Evolutionary conservation across 352 stramenopile genomes (phyloP).

Genomic region (Phytophthora sp.): DNA sequence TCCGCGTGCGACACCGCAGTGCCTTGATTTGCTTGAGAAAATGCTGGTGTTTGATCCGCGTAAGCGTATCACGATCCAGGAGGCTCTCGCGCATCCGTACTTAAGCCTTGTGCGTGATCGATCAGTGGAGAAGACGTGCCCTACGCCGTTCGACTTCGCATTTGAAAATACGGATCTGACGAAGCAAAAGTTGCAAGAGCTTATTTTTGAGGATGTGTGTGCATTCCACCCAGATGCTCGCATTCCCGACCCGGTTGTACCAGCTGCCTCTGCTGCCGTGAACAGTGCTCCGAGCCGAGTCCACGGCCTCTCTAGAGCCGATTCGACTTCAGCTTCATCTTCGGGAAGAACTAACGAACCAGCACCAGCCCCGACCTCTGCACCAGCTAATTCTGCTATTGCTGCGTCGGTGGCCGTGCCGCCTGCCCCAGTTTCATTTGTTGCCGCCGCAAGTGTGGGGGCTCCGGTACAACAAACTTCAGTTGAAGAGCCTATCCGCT

Average conservation of each 20-base stretch:
- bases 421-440: slow-evolving; percentile 31
- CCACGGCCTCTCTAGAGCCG: slow-evolving; percentile 22
- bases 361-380: slow-evolving; percentile 17
- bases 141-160: slow-evolving; percentile 84
- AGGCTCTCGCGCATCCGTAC: slow-evolving; percentile 83
- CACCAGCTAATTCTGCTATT: slow-evolving; percentile 20
- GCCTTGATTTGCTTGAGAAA: slow-evolving; percentile 91
- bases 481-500: slow-evolving; percentile 21
- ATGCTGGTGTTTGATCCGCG: slow-evolving; percentile 95
- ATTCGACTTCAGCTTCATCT: slow-evolving; percentile 25
- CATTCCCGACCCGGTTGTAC: slow-evolving; percentile 46
- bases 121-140: slow-evolving; percentile 76
- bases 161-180: slow-evolving; percentile 91
- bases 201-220: slow-evolving; percentile 93
- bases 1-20: slow-evolving; percentile 77
- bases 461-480: slow-evolving; percentile 13
- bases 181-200: slow-evolving; percentile 89
- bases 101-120: slow-evolving; percentile 77
- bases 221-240: slow-evolving; percentile 86
- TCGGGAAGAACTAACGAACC: slow-evolving; percentile 13
- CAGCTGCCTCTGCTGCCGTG: slow-evolving; percentile 8
- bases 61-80: slow-evolving; percentile 82
- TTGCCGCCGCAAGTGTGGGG: slow-evolving; percentile 19
- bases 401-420: slow-evolving; percentile 23
- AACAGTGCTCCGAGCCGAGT: slow-evolving; percentile 23